These are phyloP conservation scores for Lophiostoma macrostomum DNA, from an alignment of 495 filamentous ascomycete genomes.

Conservation along the genomic window DNA sequence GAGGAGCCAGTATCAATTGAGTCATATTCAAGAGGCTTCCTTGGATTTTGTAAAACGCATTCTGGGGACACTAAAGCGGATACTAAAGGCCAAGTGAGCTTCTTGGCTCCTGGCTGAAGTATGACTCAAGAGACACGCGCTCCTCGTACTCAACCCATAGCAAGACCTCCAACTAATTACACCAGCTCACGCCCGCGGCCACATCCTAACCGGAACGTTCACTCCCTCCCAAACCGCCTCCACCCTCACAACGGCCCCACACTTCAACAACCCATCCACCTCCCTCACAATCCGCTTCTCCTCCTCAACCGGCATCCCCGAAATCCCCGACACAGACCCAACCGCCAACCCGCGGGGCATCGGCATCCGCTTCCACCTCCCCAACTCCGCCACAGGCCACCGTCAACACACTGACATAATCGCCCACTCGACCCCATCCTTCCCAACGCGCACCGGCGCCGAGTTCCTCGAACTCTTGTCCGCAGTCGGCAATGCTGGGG, in stretches of 20 bases:
- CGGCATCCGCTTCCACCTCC: conserved; percentile 49
- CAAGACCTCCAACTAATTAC: not conserved
- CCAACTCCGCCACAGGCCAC: conserved; percentile 28
- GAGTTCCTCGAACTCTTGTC: conserved; percentile 51
- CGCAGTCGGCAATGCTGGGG: conserved; percentile 35
- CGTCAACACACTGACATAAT: conserved; percentile 57
- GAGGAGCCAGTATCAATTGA: no score
- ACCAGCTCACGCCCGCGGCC: conserved; percentile 53
- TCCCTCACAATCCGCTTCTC: conserved; percentile 53
- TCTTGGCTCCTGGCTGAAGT: no score
- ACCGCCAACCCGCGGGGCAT: conserved; percentile 51
- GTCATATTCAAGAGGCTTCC: no score
- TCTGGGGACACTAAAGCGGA: no score
- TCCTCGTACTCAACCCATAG: no score
- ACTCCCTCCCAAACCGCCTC: conserved; percentile 45
- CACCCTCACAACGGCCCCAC: conserved; percentile 47
- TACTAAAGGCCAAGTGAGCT: no score
- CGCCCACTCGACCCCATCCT: conserved; percentile 48
- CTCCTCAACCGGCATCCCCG: conserved; percentile 51
- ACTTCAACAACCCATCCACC: conserved; percentile 49
- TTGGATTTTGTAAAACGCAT: no score
- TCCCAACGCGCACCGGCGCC: conserved; percentile 48
- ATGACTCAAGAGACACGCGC: no score
- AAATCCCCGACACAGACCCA: conserved; percentile 50
- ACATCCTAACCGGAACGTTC: conserved; percentile 51